A percentile compares a stretch with the other conserved stretches of the same genome.
Conservation (phyloP, 495 filamentous ascomycete species). For the Hypoxylon fuscum region DNA sequence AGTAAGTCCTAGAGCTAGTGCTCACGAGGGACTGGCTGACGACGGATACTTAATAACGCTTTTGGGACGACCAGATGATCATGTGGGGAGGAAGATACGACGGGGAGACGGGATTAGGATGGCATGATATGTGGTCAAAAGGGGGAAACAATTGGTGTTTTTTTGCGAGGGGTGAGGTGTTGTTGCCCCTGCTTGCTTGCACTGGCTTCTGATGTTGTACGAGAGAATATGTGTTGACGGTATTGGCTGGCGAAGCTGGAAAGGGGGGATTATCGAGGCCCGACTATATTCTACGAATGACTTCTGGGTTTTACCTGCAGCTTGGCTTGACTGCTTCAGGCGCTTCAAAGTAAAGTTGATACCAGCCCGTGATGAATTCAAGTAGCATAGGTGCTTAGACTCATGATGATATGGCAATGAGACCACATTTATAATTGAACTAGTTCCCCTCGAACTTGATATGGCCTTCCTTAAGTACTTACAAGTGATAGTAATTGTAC, state of each 20-base stretch:
- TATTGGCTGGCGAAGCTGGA: constrained; percentile 11
- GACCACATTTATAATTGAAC: constrained; percentile 25
- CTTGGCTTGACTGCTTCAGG: constrained; percentile 7
- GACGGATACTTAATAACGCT: background rate
- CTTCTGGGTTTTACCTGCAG: constrained; percentile 20
- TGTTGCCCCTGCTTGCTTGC: background rate
- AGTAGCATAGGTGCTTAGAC: constrained; percentile 33
- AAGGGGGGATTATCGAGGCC: constrained; percentile 14
- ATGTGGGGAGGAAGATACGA: constrained; percentile 18
- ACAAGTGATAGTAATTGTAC: no score
- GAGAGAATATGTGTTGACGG: constrained; percentile 17
- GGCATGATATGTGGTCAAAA: constrained; percentile 22
- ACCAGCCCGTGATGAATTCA: constrained; percentile 27
- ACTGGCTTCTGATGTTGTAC: constrained; percentile 12
- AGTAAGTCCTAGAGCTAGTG: constrained; percentile 55
- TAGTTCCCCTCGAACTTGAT: background rate
- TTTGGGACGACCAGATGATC: background rate
- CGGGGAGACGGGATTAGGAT: constrained; percentile 14
- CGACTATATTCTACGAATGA: constrained; percentile 29
- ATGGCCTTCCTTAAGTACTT: background rate
- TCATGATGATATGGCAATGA: constrained; percentile 39
- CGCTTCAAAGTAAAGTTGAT: constrained; percentile 18
- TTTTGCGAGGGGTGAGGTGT: constrained; percentile 9
- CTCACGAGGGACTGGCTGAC: background rate
- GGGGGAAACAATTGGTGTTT: constrained; percentile 30